Conservation (phyloP, 2,329 filamentous ascomycete species). For the Nannizziopsis arthrosporioides region DNA sequence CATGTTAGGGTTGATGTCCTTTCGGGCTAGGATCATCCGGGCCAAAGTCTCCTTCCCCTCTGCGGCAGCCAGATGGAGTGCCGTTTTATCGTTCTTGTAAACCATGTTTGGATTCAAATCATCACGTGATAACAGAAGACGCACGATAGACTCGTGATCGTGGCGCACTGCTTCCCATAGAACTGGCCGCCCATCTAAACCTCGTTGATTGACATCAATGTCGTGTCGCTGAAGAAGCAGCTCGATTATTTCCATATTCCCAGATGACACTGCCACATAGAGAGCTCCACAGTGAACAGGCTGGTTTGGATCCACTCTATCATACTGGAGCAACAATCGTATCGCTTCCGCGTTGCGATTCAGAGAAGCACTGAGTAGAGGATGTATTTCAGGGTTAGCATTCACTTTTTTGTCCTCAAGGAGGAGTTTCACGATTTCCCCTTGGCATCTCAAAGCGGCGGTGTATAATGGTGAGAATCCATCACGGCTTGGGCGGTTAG, state of each 20-base stretch:
- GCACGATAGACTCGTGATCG: conserved; percentile 19
- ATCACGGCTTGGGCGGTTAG: too few relatives aligned
- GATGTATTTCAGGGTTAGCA: too few relatives aligned
- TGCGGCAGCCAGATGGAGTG: neutral
- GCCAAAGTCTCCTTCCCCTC: neutral
- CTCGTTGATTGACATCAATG: neutral
- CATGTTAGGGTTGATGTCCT: neutral
- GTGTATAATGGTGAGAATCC: too few relatives aligned
- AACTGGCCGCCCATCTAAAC: neutral
- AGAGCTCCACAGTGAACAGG: neutral
- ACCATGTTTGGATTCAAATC: neutral
- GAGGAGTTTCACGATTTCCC: too few relatives aligned
- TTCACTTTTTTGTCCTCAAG: too few relatives aligned
- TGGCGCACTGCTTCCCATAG: conserved; percentile 2
- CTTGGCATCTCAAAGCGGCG: too few relatives aligned
- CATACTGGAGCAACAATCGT: too few relatives aligned
- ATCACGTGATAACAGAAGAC: conserved; percentile 17
- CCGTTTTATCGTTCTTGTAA: neutral
- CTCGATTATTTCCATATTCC: neutral
- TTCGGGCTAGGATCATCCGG: neutral
- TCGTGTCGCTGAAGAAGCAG: neutral
- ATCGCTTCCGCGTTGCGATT: too few relatives aligned
- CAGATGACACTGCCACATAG: neutral
- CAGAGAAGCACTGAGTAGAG: too few relatives aligned
- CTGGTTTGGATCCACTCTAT: too few relatives aligned